A percentile compares a stretch with the other conserved stretches of the same genome.
Evolutionary conservation across 2,329 filamentous ascomycete species (phyloP).

Genomic region (Arthroderma sp.): DNA sequence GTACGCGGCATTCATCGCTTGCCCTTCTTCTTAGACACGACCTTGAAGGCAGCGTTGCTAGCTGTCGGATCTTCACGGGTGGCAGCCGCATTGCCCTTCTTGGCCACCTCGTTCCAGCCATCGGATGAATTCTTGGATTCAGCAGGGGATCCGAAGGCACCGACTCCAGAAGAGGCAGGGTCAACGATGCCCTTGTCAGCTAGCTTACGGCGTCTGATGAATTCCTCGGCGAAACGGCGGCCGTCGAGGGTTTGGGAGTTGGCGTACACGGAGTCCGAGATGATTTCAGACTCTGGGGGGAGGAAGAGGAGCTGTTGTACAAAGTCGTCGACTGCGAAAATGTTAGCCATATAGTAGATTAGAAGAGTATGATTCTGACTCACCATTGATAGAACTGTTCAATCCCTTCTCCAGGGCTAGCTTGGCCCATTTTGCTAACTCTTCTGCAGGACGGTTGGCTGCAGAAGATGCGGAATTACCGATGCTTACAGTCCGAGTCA

Average conservation of each 20-base stretch:
- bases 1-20: slow-evolving; percentile 45
- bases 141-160: slow-evolving; percentile 30
- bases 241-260: slow-evolving; percentile 83
- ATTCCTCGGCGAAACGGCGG: slow-evolving; percentile 87
- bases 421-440: slow-evolving; percentile 88
- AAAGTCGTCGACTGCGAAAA: slow-evolving; percentile 59
- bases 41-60: slow-evolving; percentile 60
- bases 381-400: slow-evolving; percentile 56
- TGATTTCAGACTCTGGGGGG: slow-evolving; percentile 64
- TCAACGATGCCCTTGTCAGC: slow-evolving; percentile 84
- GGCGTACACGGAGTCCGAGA: slow-evolving; percentile 80
- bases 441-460: slow-evolving; percentile 61
- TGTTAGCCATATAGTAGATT: slow-evolving; percentile 25
- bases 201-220: slow-evolving; percentile 79
- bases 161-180: slow-evolving; percentile 44
- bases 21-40: slow-evolving; percentile 88
- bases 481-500: background rate
- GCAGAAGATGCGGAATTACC: slow-evolving; percentile 22
- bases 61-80: slow-evolving; percentile 37
- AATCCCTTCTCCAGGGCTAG: slow-evolving; percentile 64
- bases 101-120: slow-evolving; percentile 94
- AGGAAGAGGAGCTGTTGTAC: slow-evolving; percentile 62
- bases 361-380: slow-evolving; percentile 22
- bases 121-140: slow-evolving; percentile 43
- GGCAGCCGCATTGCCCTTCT: slow-evolving; percentile 57